Evolutionary conservation across 129 eudicot genomes (phyloP), one percentile per base, ranked within the genome.

Genomic region (Deinandra increscens): DNA sequence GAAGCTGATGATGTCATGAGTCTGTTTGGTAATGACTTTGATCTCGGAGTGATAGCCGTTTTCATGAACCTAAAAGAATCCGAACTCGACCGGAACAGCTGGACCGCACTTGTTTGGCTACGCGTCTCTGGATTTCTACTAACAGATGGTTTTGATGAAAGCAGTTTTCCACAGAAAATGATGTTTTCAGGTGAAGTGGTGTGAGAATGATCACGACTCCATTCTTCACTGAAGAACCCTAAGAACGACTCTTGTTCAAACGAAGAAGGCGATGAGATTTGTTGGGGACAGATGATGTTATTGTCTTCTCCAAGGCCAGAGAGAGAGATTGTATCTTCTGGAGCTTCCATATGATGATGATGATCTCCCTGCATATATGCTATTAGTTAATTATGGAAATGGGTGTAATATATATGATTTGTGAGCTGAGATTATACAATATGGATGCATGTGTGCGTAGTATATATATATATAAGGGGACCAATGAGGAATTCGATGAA

Each of bases 191-290:
- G 77, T 58, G 74, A 68, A 39, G 69, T 33, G 13, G 37, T 51
- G 42, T 44, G 26, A 39, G 61, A 56, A 2, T 17, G 64, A 51
- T 12, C 29, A 9, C 61, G 66, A 66, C 61, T 68, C 75, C 75
- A 75, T 64, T 81, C 76, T 50, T 66, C 75, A 34, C 60, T 71
- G 12, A 72, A 81, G 37, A 76, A 81, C 71, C 71, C 68, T 20
- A 76, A 66, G 42, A 75, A 64, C n/a, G n/a, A n/a, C 6, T 81
- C 78, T 33, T 81, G 84, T 12, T 64, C 72, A 12, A 11, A 43
- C 9, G 73, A 71, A 5, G 82, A 64, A 0, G 61, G 55, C 0
- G 71, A 41, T 9, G 66, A 54, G 34, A 7, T 64, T 49, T 23
- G 64, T 51, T 50, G 19, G 26, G 10, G 12, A 1, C 26, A 3